A percentile compares a stretch with the other conserved stretches of the same genome.
phyloP scores from a whole-genome alignment of 2,329 filamentous ascomycete genomes.

The Diplodia corticola region DNA sequence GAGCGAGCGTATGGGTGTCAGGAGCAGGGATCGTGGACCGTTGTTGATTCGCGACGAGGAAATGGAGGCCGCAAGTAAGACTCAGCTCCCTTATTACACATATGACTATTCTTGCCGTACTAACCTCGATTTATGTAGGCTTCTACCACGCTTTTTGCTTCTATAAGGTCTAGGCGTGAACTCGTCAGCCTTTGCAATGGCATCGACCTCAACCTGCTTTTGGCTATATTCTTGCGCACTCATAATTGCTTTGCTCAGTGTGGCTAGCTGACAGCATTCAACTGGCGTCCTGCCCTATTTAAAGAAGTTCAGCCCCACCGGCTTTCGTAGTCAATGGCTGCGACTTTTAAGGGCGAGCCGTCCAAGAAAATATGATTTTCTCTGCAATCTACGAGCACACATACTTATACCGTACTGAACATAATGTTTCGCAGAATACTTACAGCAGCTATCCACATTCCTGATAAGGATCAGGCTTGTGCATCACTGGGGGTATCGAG shows the following conservation, averaged over 20 bases:
- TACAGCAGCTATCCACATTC: no score
- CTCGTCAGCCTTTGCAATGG: neutral
- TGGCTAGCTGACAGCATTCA: neutral
- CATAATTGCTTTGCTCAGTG: neutral
- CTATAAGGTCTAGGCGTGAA: slow-evolving; percentile 72
- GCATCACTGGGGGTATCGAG: no score
- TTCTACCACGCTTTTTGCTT: slow-evolving; percentile 97
- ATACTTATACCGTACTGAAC: no score
- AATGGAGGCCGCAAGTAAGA: slow-evolving; percentile 76
- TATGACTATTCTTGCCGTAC: slow-evolving; percentile 18
- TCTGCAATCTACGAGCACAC: no score
- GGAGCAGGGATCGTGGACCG: slow-evolving; percentile 65
- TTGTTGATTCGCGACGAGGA: slow-evolving; percentile 80
- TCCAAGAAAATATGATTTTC: no score
- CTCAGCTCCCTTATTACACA: neutral
- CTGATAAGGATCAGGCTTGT: no score
- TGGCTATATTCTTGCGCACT: neutral
- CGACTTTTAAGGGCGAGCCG: no score
- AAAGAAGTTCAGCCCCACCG: neutral
- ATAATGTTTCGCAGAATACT: no score
- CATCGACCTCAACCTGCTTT: neutral
- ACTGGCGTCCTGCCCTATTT: neutral
- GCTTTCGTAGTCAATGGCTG: neutral
- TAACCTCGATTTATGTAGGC: slow-evolving; percentile 35
- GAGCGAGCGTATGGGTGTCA: slow-evolving; percentile 94